These are phyloP conservation scores for Hymenoscyphus fraxineus DNA, from an alignment of 2,329 filamentous ascomycete genomes.

Conservation along the genomic window DNA sequence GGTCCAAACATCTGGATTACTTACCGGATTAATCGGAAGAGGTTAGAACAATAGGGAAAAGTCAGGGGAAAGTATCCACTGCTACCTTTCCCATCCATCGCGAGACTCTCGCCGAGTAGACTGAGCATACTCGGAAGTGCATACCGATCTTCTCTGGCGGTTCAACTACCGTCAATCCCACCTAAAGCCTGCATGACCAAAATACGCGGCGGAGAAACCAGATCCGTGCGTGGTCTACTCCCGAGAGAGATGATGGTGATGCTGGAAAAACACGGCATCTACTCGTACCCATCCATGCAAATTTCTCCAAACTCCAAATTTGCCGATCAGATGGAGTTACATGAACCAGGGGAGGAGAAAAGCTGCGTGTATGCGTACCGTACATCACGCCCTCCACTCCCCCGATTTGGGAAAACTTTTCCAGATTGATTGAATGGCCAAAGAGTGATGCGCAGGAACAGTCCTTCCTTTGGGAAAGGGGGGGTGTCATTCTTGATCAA, in stretches of 20 bases:
- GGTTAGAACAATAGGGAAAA: background rate
- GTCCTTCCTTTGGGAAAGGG: background rate
- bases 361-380: background rate
- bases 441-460: background rate
- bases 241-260: background rate
- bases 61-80: background rate
- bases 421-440: background rate
- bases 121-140: background rate
- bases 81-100: too few relatives aligned
- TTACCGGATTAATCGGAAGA: too few relatives aligned
- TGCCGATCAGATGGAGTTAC: constrained; percentile 1
- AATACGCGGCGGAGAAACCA: constrained; percentile 2
- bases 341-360: background rate
- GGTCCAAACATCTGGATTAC: too few relatives aligned
- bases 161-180: background rate
- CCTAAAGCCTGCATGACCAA: background rate
- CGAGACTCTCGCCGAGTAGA: background rate
- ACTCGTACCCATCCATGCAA: background rate
- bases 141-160: background rate
- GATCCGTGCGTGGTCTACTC: background rate
- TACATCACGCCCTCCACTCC: background rate
- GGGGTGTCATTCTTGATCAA: background rate
- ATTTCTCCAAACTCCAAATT: background rate
- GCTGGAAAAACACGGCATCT: background rate
- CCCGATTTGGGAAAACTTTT: background rate